Conservation (phyloP, 176 grass and related monocot genomes). For the Oryza longistaminata region DNA sequence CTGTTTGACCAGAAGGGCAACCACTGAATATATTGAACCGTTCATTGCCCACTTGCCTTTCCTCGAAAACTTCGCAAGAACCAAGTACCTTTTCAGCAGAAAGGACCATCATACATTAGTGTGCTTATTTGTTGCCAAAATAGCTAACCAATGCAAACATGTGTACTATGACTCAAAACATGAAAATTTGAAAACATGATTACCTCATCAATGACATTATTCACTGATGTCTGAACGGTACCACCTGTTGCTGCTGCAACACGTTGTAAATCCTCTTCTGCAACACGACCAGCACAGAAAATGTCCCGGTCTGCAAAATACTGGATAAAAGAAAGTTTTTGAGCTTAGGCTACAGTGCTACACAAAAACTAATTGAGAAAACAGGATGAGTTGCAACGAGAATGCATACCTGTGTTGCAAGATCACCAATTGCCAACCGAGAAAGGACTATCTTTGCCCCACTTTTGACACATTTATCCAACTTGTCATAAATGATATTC, state of each 20-base stretch:
- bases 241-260: conserved; percentile 74
- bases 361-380: neutral
- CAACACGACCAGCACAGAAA: conserved; percentile 76
- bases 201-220: conserved; percentile 76
- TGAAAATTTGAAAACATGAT: neutral
- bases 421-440: conserved; percentile 75
- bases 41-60: conserved; percentile 82
- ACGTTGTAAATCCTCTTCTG: conserved; percentile 71
- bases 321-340: conserved; percentile 29
- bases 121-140: neutral
- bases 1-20: conserved; percentile 80
- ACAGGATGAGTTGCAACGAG: neutral
- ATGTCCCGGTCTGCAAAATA: conserved; percentile 84
- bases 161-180: neutral
- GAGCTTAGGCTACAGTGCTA: neutral
- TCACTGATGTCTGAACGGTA: conserved; percentile 73
- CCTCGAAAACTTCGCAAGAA: conserved; percentile 68
- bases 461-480: conserved; percentile 97
- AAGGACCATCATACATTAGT: neutral
- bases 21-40: conserved; percentile 83
- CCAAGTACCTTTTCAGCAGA: conserved; percentile 65
- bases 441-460: conserved; percentile 78
- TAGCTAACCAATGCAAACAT: neutral
- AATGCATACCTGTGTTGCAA: conserved; percentile 63
- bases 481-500: conserved; percentile 99